Percentiles rank a stretch among this genome's conserved stretches.
Conservation (phyloP, 805 yeast genomes). For the Cyberlindnera mrakii region DNA sequence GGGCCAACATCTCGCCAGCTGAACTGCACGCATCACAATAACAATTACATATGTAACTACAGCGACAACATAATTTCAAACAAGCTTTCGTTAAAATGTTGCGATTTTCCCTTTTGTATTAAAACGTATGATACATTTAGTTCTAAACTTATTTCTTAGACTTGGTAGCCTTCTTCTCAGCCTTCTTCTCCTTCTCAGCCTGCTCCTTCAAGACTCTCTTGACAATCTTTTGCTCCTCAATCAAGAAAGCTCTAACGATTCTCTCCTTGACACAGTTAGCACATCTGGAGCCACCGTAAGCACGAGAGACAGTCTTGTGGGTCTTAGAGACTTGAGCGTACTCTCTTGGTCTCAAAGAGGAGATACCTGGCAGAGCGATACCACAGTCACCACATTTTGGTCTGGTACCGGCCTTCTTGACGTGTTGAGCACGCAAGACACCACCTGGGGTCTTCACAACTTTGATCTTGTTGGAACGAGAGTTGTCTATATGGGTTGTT, state of each 20-base stretch:
- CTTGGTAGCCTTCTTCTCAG: constrained; percentile 37
- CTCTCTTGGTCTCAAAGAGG: constrained; percentile 97
- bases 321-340: constrained; percentile 93
- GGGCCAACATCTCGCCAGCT: too few relatives aligned
- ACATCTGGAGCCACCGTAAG: constrained; percentile 99
- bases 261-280: constrained; percentile 99
- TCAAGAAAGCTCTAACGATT: constrained; percentile 98
- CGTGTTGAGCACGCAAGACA: constrained; percentile 95
- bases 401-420: constrained; percentile 80
- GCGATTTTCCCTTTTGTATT: constrained; percentile 10
- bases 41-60: too few relatives aligned
- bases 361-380: constrained; percentile 74
- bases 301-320: constrained; percentile 97
- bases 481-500: constrained; percentile 72
- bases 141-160: constrained; percentile 20
- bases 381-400: constrained; percentile 85
- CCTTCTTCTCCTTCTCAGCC: constrained; percentile 78
- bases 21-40: too few relatives aligned
- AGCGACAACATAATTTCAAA: too few relatives aligned
- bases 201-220: constrained; percentile 98
- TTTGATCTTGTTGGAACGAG: constrained; percentile 99
- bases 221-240: constrained; percentile 99
- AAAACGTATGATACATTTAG: constrained; percentile 11
- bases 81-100: background rate
- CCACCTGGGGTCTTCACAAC: constrained; percentile 99